Conservation (phyloP, 805 yeast genomes). For the Candida sanyiensis region DNA sequence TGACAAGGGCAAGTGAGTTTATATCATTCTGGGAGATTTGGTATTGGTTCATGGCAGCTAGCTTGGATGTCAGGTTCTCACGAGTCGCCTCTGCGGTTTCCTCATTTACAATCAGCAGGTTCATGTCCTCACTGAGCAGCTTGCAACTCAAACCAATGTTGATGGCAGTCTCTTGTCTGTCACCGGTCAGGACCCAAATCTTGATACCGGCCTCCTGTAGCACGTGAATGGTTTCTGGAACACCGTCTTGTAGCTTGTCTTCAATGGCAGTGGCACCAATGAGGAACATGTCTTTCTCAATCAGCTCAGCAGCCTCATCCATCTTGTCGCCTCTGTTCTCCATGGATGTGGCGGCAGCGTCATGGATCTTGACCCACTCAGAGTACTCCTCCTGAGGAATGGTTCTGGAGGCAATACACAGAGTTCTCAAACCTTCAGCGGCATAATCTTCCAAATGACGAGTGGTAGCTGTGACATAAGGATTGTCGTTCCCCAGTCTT, state of each 20-base stretch:
- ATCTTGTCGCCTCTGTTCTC: slow-evolving; percentile 67
- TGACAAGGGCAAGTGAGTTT: slow-evolving; percentile 79
- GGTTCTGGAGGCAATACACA: slow-evolving; percentile 84
- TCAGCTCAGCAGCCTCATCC: slow-evolving; percentile 84
- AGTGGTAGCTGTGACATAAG: slow-evolving; percentile 76
- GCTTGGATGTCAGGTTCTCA: slow-evolving; percentile 65
- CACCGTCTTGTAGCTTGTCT: slow-evolving; percentile 96
- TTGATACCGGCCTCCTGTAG: slow-evolving; percentile 95
- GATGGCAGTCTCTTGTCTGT: slow-evolving; percentile 96
- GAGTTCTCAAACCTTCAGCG: slow-evolving; percentile 88
- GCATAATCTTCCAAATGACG: slow-evolving; percentile 95
- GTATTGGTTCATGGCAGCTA: slow-evolving; percentile 64
- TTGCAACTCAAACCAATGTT: slow-evolving; percentile 98
- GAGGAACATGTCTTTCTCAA: slow-evolving; percentile 72
- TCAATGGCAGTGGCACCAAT: slow-evolving; percentile 98
- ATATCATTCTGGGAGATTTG: slow-evolving; percentile 62
- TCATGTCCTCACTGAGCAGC: slow-evolving; percentile 92
- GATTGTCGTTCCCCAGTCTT: slow-evolving; percentile 65
- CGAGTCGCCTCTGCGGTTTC: slow-evolving; percentile 72
- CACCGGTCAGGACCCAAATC: slow-evolving; percentile 97
- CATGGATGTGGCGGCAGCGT: slow-evolving; percentile 78
- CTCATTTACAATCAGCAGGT: slow-evolving; percentile 82
- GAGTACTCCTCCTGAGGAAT: slow-evolving; percentile 73
- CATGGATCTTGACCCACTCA: slow-evolving; percentile 60
- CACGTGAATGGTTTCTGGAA: slow-evolving; percentile 94